phyloP scores from a whole-genome alignment of 352 stramenopile genomes.

The Globisporangium spinosum region DNA sequence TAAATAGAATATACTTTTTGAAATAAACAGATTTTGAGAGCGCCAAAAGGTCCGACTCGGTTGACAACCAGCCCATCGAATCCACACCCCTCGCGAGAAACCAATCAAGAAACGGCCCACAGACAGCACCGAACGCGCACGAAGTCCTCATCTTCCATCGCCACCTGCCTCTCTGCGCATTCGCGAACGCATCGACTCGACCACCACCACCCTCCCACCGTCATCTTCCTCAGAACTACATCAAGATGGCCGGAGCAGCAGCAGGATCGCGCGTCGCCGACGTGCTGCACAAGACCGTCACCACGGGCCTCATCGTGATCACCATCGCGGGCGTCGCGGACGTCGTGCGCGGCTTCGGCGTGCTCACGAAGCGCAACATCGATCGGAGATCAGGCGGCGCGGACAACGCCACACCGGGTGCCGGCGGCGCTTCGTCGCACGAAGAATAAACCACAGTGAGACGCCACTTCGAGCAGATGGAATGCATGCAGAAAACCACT shows the following conservation, averaged over 20 bases:
- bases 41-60: not conserved
- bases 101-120: not conserved
- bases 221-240: not conserved
- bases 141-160: not conserved
- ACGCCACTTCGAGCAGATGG: no score
- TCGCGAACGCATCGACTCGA: not conserved
- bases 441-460: conserved; percentile 25
- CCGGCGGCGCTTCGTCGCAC: conserved; percentile 16
- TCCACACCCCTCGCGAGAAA: not conserved
- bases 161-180: not conserved
- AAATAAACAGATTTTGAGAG: not conserved
- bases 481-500: no score
- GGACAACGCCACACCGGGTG: conserved; percentile 10
- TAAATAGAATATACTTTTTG: no score
- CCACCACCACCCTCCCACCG: not conserved
- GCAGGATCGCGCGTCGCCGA: conserved; percentile 53
- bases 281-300: conserved; percentile 79
- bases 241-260: conserved; percentile 21
- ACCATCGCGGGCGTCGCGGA: conserved; percentile 67
- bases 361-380: conserved; percentile 79
- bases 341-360: conserved; percentile 73
- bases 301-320: conserved; percentile 64
- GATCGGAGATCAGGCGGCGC: conserved; percentile 40
- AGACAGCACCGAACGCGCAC: not conserved
- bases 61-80: not conserved